Conservation (phyloP, 257 asterid genomes). For the Fraxinus pennsylvanica region DNA sequence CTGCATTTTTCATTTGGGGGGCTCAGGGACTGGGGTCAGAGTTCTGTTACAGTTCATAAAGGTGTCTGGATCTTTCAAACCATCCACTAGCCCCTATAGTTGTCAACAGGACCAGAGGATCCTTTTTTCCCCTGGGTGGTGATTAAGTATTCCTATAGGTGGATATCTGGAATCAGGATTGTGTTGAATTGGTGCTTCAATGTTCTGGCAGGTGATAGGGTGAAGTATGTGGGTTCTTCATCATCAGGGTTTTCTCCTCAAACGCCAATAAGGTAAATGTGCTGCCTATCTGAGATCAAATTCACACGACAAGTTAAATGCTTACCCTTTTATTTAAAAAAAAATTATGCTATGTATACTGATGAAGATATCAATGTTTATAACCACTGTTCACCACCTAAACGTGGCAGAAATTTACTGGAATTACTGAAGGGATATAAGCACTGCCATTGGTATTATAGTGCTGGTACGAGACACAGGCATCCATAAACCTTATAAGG, state of each 20-base stretch:
- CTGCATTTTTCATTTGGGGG: not conserved
- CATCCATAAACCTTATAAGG: not conserved
- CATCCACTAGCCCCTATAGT: not conserved
- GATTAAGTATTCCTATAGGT: not conserved
- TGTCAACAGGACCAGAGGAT: not conserved
- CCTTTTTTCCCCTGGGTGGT: not conserved
- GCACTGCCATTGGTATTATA: not conserved
- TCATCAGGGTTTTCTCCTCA: slow-evolving; percentile 57
- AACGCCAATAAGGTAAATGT: slow-evolving; percentile 55
- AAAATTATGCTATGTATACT: not conserved
- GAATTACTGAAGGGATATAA: not conserved
- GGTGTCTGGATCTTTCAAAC: not conserved
- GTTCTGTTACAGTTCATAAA: not conserved
- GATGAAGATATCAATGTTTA: not conserved
- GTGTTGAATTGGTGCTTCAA: slow-evolving; percentile 4
- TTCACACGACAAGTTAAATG: not conserved
- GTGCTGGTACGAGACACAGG: not conserved
- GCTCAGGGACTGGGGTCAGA: not conserved
- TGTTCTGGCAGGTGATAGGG: slow-evolving; percentile 73
- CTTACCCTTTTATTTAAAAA: not conserved
- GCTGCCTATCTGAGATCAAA: slow-evolving; percentile 18
- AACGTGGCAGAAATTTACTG: not conserved
- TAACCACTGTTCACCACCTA: not conserved
- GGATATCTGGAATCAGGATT: not conserved
- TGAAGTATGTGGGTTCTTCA: slow-evolving; percentile 65